Percentiles rank a stretch among this genome's conserved stretches.
These are phyloP conservation scores for Barbarea vulgaris DNA, from an alignment of 345 rosid species.

Conservation along the genomic window DNA sequence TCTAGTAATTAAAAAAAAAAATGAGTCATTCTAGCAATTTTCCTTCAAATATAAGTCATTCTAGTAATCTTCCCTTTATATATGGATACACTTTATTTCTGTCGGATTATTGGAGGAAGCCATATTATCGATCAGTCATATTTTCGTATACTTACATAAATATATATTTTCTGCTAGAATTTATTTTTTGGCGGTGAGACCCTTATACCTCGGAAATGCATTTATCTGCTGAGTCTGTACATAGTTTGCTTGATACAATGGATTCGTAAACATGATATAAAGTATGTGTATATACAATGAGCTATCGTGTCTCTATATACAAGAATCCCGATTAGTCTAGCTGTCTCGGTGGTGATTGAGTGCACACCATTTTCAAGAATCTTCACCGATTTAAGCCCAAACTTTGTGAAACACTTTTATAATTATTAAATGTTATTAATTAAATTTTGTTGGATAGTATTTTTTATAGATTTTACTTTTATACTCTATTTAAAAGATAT, in stretches of 20 bases:
- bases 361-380: not conserved
- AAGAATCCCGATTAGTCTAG: not conserved
- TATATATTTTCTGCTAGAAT: not conserved
- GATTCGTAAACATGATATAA: not conserved
- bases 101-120: conserved; percentile 17
- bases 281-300: not conserved
- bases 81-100: conserved; percentile 17
- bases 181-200: not conserved
- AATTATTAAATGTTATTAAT: not conserved
- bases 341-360: not conserved
- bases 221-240: not conserved
- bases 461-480: not conserved
- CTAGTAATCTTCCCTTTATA: too few relatives aligned
- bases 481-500: too few relatives aligned
- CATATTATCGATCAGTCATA: not conserved
- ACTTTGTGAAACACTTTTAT: not conserved
- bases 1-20: too few relatives aligned
- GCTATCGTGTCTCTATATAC: not conserved
- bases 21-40: too few relatives aligned
- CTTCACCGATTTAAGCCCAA: conserved; percentile 19
- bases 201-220: conserved; percentile 19
- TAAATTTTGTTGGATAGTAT: not conserved
- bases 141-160: not conserved
- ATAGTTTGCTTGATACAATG: not conserved
- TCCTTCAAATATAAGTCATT: too few relatives aligned